Conservation (phyloP, 805 yeast species). For the Cyberlindnera amylophila region DNA sequence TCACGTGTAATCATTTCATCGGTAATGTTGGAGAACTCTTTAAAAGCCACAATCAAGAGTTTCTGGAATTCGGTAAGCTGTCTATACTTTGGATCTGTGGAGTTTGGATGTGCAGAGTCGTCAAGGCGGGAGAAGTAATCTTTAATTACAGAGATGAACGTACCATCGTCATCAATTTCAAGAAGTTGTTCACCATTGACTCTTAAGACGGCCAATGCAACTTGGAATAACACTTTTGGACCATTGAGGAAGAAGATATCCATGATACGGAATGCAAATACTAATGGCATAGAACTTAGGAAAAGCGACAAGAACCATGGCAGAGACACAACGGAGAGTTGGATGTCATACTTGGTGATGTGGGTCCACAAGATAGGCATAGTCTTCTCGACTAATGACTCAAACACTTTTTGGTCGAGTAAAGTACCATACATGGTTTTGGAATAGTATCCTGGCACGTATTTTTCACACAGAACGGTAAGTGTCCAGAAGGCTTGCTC, state of each 20-base stretch:
- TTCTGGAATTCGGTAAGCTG: conserved; percentile 84
- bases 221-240: conserved; percentile 83
- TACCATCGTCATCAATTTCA: conserved; percentile 85
- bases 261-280: conserved; percentile 85
- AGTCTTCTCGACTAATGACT: conserved; percentile 80
- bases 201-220: conserved; percentile 85
- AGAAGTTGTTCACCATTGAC: conserved; percentile 83
- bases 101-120: conserved; percentile 71
- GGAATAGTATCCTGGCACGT: conserved; percentile 94
- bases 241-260: conserved; percentile 92
- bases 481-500: conserved; percentile 97
- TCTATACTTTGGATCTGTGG: conserved; percentile 59
- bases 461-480: conserved; percentile 71
- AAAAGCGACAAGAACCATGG: conserved; percentile 96
- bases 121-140: conserved; percentile 75
- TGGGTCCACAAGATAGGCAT: conserved; percentile 90
- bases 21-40: conserved; percentile 78
- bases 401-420: conserved; percentile 91
- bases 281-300: conserved; percentile 90
- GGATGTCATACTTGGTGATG: conserved; percentile 74
- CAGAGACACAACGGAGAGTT: conserved; percentile 84
- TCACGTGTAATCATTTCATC: conserved; percentile 69
- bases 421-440: conserved; percentile 97
- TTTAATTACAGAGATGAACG: conserved; percentile 80
- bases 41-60: conserved; percentile 84